Evolutionary conservation across 345 rosid species (phyloP), one percentile per base, ranked within the genome.

Genomic region (Murraya koenigii): DNA sequence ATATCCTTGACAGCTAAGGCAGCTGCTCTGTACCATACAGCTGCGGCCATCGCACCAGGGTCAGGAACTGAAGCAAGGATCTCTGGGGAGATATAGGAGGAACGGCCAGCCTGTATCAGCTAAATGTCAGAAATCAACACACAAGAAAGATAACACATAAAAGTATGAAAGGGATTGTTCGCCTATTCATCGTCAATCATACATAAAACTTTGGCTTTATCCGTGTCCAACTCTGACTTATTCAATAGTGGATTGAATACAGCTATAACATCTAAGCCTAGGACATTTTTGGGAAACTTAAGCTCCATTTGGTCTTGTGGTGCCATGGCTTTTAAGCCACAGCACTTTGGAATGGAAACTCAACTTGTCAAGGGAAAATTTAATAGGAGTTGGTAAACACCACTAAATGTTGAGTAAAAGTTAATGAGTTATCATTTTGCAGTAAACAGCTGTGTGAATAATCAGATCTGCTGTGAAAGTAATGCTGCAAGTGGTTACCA

Each of bases 41-140:
- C 96, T 72, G 88, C 94, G 6, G 93, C 97, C 96, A 95, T 89
- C 23, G 99, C 99, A 36, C 98, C 98, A 0, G 99, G 99, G 82
- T 93, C 98, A 25, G 98, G 98, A 77, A 88, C 96, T 2, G 87
- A 72, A 10, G 89, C 87, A 49, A 95, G 91, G 44, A 85, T 81
- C 75, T 87, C 92, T 0, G 80, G 75, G 0, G 97, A 84, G 47
- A 95, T 88, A 64, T 93, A 95, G 82, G 90, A 84, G 36, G 98
- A 92, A 54, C 97, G 88, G 69, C 98, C 98, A 69, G 94, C 99
- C 98, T 95, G 90, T 67, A 36, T 59, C 22, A 80, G 33, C 66
- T 28, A 47, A 28, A 19, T 6, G 61, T 85, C 47, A 85, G 79
- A 78, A 49, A 63, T 39, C 33, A 15, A 28, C 33, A 55, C 22